Evolutionary conservation across 2,329 filamentous ascomycete genomes (phyloP), one percentile per base, ranked within the genome.

Genomic region (Bipolaris bicolor): DNA sequence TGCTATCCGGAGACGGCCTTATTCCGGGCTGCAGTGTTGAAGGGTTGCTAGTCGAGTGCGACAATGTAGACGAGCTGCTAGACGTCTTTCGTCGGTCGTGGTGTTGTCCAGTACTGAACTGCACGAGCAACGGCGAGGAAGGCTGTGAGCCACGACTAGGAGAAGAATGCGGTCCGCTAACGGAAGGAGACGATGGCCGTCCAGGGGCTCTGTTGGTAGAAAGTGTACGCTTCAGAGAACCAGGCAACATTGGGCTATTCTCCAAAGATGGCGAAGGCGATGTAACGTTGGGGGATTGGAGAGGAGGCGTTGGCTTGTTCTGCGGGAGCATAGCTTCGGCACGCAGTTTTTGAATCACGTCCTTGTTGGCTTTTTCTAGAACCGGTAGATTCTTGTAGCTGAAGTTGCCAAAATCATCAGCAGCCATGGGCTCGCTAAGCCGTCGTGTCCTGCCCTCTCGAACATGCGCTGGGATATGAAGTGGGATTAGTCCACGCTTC

Each of bases 361-460:
- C 95, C 74, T 99, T 99, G 78, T 99, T 99, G 52, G 95, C 95
- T 76, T 97, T 98, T 70, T 98, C 95, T 16, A 99, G 83, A 18
- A 98, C 94, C 0, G 94, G 93, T 47, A 99, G 80, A 68, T 99
- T 99, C 80, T 99, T 99, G 83, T 97, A 99, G 37, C 92, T 87
- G 77, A 99, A 99, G 61, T 87, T 92, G 31, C 95, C 95, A 81
- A 99, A 99, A 73, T 99, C 96, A 75, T 99, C 95, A 0, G 89
- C 84, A 31, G 87, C 85, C 15, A 94, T 88, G 1, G 95, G 95
- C 76, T 99, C 95, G 75, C 94, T 98, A 37, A 98, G 82, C 66
- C 95, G 85, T 62, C 95, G 86, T 66, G 87, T 93, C 71, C 96
- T 91, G 50, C 90, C 85, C 76, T 99, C 96, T 43, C 95, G 89